Conservation (phyloP, 164 flowering plant species). For the Amborella trichopoda region DNA sequence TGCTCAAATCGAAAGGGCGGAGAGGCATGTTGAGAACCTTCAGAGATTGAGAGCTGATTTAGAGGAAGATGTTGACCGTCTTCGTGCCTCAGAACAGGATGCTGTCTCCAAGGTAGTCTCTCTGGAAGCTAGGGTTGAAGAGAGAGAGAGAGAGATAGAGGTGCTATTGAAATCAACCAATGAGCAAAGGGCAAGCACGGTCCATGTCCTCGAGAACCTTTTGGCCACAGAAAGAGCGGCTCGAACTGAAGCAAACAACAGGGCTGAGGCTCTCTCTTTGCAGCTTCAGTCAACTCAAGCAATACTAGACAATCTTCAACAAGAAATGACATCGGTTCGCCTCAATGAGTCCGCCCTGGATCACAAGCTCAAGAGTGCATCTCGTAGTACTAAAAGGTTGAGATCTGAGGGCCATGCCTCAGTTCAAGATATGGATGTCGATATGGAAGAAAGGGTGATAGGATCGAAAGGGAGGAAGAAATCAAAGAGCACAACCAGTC, state of each 20-base stretch:
- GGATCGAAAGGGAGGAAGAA: constrained; percentile 61
- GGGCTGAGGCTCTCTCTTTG: constrained; percentile 78
- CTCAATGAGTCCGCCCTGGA: constrained; percentile 66
- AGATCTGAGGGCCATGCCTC: constrained; percentile 44
- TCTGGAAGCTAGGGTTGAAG: constrained; percentile 73
- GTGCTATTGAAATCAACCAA: constrained; percentile 60
- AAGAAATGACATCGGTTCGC: constrained; percentile 66
- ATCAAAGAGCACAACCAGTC: constrained; percentile 59
- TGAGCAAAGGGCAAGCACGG: constrained; percentile 67
- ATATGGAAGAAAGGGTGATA: constrained; percentile 14
- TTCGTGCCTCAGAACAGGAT: constrained; percentile 53
- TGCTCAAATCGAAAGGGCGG: constrained; percentile 67
- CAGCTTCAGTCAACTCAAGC: constrained; percentile 75
- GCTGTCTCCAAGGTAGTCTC: constrained; percentile 49
- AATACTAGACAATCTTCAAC: constrained; percentile 76
- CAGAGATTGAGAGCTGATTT: constrained; percentile 54
- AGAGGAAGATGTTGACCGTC: constrained; percentile 33
- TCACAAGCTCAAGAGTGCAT: constrained; percentile 57
- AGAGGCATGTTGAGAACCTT: constrained; percentile 65
- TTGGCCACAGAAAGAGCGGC: constrained; percentile 70
- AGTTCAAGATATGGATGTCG: constrained; percentile 50
- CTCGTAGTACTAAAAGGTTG: constrained; percentile 65
- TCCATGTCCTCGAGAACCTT: constrained; percentile 63
- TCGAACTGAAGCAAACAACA: constrained; percentile 55
- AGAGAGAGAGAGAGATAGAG: constrained; percentile 80